A percentile compares a stretch with the other conserved stretches of the same genome.
These are phyloP conservation scores for Thozetella sp. DNA, from an alignment of 495 filamentous ascomycete genomes.

Conservation along the genomic window DNA sequence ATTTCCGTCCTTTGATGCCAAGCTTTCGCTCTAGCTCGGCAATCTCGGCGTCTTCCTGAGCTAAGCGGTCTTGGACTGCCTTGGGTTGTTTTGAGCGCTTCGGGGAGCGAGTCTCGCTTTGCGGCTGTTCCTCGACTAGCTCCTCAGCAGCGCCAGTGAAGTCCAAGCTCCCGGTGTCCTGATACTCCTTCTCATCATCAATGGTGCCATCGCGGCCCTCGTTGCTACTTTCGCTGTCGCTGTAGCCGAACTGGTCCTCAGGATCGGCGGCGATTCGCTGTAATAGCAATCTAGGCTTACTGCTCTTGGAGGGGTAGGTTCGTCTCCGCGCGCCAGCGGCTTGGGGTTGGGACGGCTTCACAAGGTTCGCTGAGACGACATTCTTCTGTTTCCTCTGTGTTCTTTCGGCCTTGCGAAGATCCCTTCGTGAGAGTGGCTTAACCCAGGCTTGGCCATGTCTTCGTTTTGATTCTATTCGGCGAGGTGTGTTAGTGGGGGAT, in stretches of 20 bases:
- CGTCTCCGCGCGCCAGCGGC: too few relatives aligned
- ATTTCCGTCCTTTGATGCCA: conserved; percentile 79
- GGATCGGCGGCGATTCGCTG: too few relatives aligned
- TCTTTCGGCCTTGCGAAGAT: conserved; percentile 50
- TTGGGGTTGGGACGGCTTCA: too few relatives aligned
- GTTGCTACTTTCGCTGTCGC: too few relatives aligned
- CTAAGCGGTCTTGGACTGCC: conserved; percentile 63
- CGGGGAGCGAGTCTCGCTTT: conserved; percentile 27
- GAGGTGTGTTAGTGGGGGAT: background rate
- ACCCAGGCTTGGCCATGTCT: conserved; percentile 1
- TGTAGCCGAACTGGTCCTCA: too few relatives aligned
- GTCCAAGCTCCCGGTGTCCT: too few relatives aligned
- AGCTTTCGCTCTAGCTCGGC: conserved; percentile 86
- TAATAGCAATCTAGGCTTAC: too few relatives aligned
- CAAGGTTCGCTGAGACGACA: conserved; percentile 7
- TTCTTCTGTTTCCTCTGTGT: conserved; percentile 35
- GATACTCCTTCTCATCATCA: conserved; percentile 24
- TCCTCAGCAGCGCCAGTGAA: conserved; percentile 23
- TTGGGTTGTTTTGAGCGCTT: conserved; percentile 48
- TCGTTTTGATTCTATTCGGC: conserved; percentile 5
- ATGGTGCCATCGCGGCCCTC: conserved; percentile 45
- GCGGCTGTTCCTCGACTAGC: too few relatives aligned
- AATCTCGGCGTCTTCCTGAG: conserved; percentile 83
- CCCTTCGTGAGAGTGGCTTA: conserved; percentile 37
- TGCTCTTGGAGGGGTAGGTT: too few relatives aligned